Conservation (phyloP, 2,329 filamentous ascomycete species). For the Epichloe gansuensis region DNA sequence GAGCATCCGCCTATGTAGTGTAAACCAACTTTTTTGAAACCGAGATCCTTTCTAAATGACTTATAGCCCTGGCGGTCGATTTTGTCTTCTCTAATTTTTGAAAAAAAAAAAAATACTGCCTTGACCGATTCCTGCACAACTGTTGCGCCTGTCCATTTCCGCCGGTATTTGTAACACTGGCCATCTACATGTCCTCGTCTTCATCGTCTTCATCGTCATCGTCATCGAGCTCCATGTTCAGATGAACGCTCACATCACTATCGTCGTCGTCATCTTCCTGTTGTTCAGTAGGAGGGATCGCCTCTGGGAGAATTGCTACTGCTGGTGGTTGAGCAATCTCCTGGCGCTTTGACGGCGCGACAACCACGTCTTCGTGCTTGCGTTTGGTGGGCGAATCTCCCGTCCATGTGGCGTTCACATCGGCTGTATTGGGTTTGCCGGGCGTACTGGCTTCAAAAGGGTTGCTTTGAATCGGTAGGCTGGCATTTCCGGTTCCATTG, state of each 20-base stretch:
- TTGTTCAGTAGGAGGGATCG: slow-evolving; percentile 11
- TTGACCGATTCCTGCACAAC: background rate
- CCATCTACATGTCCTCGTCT: slow-evolving; percentile 16
- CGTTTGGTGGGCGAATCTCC: slow-evolving; percentile 22
- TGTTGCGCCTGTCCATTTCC: background rate
- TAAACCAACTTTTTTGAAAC: background rate
- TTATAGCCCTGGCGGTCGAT: too few species aligned
- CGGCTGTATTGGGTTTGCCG: background rate
- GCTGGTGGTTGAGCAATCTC: slow-evolving; percentile 20
- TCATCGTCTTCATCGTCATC: slow-evolving; percentile 32
- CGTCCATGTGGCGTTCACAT: slow-evolving; percentile 6
- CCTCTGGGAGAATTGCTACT: slow-evolving; percentile 6
- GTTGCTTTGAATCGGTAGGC: slow-evolving; percentile 20
- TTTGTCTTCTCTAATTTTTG: too few species aligned
- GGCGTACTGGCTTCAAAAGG: slow-evolving; percentile 21
- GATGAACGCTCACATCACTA: slow-evolving; percentile 42
- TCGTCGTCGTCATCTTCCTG: slow-evolving; percentile 28
- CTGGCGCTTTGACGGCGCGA: slow-evolving; percentile 26
- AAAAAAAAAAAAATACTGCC: too few species aligned
- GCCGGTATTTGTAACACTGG: background rate
- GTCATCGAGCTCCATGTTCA: slow-evolving; percentile 47
- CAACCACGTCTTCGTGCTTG: slow-evolving; percentile 26
- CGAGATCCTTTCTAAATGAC: background rate
- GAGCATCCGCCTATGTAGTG: background rate
- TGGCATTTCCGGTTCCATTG: slow-evolving; percentile 12